Conservation (phyloP, 257 asterid genomes). For the Solanum paucissectum region DNA sequence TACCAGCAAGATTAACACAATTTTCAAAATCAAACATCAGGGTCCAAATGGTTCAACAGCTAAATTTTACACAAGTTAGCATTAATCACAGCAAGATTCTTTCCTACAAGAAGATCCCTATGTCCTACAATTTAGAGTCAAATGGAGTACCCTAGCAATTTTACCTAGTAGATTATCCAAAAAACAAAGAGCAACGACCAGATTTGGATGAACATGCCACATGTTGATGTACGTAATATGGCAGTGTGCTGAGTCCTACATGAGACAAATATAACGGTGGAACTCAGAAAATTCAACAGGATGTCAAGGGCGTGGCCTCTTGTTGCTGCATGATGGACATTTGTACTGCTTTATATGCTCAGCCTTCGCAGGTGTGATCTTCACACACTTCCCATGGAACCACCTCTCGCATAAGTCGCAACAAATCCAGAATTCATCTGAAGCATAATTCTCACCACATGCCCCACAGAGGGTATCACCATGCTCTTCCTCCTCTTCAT, state of each 20-base stretch:
- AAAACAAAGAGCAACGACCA: neutral
- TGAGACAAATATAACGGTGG: neutral
- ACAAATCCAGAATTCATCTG: slow-evolving; percentile 73
- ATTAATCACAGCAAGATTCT: neutral
- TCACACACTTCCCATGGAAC: slow-evolving; percentile 86
- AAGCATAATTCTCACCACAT: slow-evolving; percentile 55
- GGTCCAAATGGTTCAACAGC: neutral
- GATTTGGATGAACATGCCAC: neutral
- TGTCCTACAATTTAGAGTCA: neutral
- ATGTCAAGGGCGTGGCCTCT: slow-evolving; percentile 44
- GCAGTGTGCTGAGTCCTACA: neutral
- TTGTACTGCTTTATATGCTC: slow-evolving; percentile 80
- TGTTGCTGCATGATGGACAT: slow-evolving; percentile 75
- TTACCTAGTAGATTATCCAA: neutral
- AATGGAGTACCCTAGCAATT: neutral
- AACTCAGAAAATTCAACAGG: neutral
- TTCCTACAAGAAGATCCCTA: slow-evolving; percentile 5
- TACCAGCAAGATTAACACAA: neutral
- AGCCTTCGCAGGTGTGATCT: slow-evolving; percentile 77
- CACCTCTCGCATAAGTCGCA: slow-evolving; percentile 72
- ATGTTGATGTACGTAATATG: neutral
- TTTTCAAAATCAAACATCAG: neutral
- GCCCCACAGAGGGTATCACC: slow-evolving; percentile 67
- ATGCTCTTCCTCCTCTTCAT: slow-evolving; percentile 47
- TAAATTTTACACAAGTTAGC: neutral